Base-by-base conservation (phyloP, 2,329 filamentous ascomycete species). In the Clonostachys solani region DNA sequence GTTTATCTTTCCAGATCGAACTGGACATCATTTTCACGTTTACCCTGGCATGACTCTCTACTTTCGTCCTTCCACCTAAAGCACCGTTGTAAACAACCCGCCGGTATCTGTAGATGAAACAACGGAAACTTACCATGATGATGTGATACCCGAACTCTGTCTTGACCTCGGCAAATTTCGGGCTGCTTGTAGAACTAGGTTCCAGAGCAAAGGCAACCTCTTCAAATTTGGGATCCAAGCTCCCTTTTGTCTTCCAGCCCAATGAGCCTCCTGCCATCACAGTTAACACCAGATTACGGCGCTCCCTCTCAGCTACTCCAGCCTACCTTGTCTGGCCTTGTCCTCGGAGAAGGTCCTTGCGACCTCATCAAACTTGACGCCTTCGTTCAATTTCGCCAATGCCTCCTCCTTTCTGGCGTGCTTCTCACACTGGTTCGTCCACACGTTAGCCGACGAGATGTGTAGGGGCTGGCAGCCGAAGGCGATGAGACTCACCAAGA, bases 101-200 rank as follows among this genome's bases (percentile, higher is more conserved):
- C 37, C 29, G 40, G 47, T 18, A 48, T 43, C 40, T 34, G 40
- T 16, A 42, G n/a, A 38, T 10, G 4, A 17, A 16, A 16, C 15
- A 19, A 40, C 18, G 2, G 18, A 23, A 42, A 57, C 66, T 46
- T 51, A 91, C 87, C 83, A 91, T 89, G 54, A 92, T 81, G 53
- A 92, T 82, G 63, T 92, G 87, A 70, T 91, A 91, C 1, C 87
- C 88, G 66, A 87, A 85, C 1, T 72, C 75, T 2, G 87, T 91
- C 73, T 88, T 90, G 18, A 76, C 83, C 68, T 90, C 84, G 2
- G 73, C 86, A 59, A 79, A 77, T 59, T 83, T 84, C 2, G 87
- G 84, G 49, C 68, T 83, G 12, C 63, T 71, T 12, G 81, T 84
- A 9, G 82, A 83, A 58, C 84, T 89, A 2, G 78, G 68, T 55